phyloP scores from a whole-genome alignment of 495 filamentous ascomycete species.

The Lasiosphaeriaceae sp. region DNA sequence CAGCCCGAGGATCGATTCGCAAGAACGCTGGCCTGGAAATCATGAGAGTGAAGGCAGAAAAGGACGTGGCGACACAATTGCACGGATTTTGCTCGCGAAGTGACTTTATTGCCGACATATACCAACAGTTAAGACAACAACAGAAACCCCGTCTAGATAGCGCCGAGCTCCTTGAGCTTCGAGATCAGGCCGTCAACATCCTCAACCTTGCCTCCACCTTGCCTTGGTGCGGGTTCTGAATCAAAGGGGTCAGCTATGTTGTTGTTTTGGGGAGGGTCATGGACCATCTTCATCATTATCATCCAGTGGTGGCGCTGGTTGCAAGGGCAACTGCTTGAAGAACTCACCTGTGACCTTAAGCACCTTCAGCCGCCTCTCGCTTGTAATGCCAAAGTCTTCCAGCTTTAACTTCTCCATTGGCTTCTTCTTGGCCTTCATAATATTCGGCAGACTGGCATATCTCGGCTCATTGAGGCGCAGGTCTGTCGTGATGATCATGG shows the following conservation, averaged over 20 bases:
- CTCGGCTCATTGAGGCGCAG: slow-evolving; percentile 90
- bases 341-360: slow-evolving; percentile 76
- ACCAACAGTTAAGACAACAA: background rate
- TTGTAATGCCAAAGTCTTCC: slow-evolving; percentile 73
- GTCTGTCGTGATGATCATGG: slow-evolving; percentile 92
- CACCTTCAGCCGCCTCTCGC: slow-evolving; percentile 74
- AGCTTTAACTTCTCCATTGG: slow-evolving; percentile 85
- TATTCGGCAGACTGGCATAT: slow-evolving; percentile 93
- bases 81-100: no score
- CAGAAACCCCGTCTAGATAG: slow-evolving; percentile 59
- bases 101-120: no score
- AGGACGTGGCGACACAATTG: no score
- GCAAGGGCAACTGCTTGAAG: background rate
- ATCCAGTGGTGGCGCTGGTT: background rate
- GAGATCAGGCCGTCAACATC: slow-evolving; percentile 89
- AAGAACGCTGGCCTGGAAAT: no score
- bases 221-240: slow-evolving; percentile 77
- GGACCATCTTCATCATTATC: background rate
- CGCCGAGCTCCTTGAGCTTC: slow-evolving; percentile 93
- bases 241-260: background rate
- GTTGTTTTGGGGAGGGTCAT: no score
- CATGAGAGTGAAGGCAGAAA: no score
- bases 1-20: no score
- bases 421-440: slow-evolving; percentile 99
- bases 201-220: slow-evolving; percentile 95